A percentile compares a stretch with the other conserved stretches of the same genome.
These are phyloP conservation scores for Grosmannia huntii DNA, from an alignment of 2,329 filamentous ascomycete species.

Conservation along the genomic window DNA sequence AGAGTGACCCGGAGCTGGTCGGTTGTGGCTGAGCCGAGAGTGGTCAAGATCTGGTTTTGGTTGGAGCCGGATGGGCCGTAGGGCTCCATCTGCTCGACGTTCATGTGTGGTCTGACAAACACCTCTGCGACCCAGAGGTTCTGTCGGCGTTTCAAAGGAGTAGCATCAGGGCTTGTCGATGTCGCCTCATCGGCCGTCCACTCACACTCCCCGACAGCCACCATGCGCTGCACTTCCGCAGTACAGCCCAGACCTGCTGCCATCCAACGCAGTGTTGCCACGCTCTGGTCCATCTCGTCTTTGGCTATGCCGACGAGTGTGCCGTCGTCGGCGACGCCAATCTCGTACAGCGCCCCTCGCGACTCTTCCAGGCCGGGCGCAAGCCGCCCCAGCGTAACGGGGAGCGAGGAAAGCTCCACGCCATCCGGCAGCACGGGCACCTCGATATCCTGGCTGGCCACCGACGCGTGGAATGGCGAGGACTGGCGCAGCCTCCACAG, in stretches of 20 bases:
- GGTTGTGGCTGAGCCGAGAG: constrained; percentile 22
- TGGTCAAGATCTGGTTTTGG: constrained; percentile 8
- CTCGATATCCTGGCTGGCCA: constrained; percentile 54
- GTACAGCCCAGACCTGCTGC: constrained; percentile 81
- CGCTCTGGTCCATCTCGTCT: constrained; percentile 86
- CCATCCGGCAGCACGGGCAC: constrained; percentile 58
- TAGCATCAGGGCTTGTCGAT: constrained; percentile 8
- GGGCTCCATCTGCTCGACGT: constrained; percentile 2
- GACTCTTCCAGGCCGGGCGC: constrained; percentile 82
- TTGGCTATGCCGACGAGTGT: constrained; percentile 76
- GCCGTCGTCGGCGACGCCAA: constrained; percentile 90
- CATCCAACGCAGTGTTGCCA: constrained; percentile 78
- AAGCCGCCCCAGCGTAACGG: constrained; percentile 40
- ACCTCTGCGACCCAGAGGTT: constrained; percentile 84
- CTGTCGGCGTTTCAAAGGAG: constrained; percentile 24
- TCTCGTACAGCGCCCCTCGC: constrained; percentile 86
- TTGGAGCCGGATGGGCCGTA: not conserved
- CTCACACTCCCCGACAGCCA: constrained; percentile 76
- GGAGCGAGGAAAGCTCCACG: constrained; percentile 29
- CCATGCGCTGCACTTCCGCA: constrained; percentile 68
- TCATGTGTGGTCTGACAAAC: constrained; percentile 63
- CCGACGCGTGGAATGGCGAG: constrained; percentile 76
- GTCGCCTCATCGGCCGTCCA: constrained; percentile 39
- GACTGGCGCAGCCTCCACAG: constrained; percentile 93
- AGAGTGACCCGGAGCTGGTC: constrained; percentile 78